These are phyloP conservation scores for Heliamphora exappendiculata DNA, from an alignment of 148 eudicot species.

Conservation along the genomic window DNA sequence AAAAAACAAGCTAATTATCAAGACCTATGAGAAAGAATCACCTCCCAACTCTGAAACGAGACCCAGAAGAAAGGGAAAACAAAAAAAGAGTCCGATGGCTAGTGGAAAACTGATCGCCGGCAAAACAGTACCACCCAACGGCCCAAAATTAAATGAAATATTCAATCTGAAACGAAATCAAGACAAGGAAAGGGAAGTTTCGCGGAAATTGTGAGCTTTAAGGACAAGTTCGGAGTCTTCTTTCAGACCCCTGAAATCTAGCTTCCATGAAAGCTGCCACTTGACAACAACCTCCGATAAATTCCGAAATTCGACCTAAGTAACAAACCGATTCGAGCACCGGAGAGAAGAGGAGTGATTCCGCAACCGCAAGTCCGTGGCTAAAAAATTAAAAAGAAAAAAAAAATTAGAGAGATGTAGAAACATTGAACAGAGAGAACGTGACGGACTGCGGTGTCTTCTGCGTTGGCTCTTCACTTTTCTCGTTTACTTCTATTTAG, in stretches of 20 bases:
- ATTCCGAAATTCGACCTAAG: neutral
- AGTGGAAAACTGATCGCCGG: neutral
- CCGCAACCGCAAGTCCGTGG: no score
- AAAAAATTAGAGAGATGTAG: no score
- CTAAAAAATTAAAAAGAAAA: no score
- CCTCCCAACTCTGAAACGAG: neutral
- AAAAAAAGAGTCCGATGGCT: no score
- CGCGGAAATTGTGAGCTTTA: neutral
- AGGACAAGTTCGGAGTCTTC: no score
- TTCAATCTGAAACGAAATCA: neutral
- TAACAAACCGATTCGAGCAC: neutral
- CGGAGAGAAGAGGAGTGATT: neutral
- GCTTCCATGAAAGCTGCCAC: neutral
- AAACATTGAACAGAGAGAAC: no score
- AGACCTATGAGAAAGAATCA: neutral
- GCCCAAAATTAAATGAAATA: neutral
- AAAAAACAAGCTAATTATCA: conserved; percentile 6
- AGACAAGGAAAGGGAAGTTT: neutral
- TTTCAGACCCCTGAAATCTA: conserved; percentile 5
- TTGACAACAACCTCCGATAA: neutral
- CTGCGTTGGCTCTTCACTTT: no score
- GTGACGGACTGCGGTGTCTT: no score
- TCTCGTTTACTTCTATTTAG: no score
- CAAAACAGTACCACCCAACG: neutral
- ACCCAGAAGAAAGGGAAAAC: neutral